Percentiles rank a stretch among this genome's conserved stretches.
phyloP scores from a whole-genome alignment of 345 rosid genomes.

The Brassica nigra region DNA sequence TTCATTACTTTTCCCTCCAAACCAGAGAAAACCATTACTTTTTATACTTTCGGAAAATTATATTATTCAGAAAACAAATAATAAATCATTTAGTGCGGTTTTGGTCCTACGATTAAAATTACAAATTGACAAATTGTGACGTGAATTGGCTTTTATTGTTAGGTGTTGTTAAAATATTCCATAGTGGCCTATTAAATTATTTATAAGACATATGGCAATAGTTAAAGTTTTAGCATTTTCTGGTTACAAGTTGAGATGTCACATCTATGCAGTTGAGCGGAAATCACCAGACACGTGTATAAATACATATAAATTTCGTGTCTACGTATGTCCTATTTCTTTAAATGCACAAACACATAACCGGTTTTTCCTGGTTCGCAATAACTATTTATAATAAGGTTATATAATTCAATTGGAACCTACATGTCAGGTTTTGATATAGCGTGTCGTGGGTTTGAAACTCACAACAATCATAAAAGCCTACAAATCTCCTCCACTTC shows the following conservation, averaged over 20 bases:
- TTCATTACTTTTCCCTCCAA: conserved; percentile 42
- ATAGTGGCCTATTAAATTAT: conserved; percentile 5
- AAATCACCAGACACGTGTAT: conserved; percentile 29
- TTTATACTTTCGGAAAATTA: background rate
- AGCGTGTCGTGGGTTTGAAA: conserved; percentile 1
- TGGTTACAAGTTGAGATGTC: conserved; percentile 42
- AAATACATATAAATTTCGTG: background rate
- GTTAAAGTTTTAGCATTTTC: conserved; percentile 19
- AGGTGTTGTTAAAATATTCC: background rate
- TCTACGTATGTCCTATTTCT: background rate
- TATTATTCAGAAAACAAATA: too few relatives aligned
- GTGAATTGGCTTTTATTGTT: conserved; percentile 23
- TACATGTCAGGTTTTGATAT: conserved; percentile 12
- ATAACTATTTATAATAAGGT: conserved; percentile 1
- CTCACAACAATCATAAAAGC: background rate
- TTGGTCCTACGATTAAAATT: conserved; percentile 27
- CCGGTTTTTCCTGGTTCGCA: conserved; percentile 24
- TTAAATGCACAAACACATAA: conserved; percentile 18
- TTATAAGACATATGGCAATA: background rate
- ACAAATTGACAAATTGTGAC: conserved; percentile 4
- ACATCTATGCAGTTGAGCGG: conserved; percentile 36
- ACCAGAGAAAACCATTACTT: conserved; percentile 13
- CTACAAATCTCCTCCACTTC: background rate
- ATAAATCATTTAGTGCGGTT: background rate
- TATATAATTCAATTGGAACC: background rate